Evolutionary conservation across 331 rosid genomes (phyloP), one percentile per base, ranked within the genome.

Genomic region (Quercus tomentella): DNA sequence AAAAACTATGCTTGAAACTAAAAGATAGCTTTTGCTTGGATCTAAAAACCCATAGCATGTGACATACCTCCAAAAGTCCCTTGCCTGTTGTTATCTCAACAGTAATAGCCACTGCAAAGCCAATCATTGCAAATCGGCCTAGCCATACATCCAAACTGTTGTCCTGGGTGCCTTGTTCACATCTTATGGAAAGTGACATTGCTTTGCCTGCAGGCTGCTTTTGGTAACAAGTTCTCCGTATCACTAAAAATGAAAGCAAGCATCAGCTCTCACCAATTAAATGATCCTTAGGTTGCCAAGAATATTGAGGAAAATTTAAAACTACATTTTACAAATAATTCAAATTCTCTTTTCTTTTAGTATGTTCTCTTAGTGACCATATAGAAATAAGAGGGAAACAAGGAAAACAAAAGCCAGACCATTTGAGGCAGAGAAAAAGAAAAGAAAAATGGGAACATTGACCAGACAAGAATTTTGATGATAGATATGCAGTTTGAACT

Each of bases 1-100:
- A 12, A 78, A 78, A 78, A 82, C 57, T 25, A 56, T 54, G 66
- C 31, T 30, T 69, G 74, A 75, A 78, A 35, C 52, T 51, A 31
- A 43, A 37, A 76, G 83, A 51, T 5, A 16, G 65, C 54, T 12
- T 25, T 55, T 23, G 35, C 2, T 7, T 33, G 66, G 41, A 41
- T 30, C 21, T 2, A 51, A 67, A 73, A 52, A 11, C 41, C 28
- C 41, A 57, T 14, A 33, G 10, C 68, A 67, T 11, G 74, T 14
- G 23, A 1, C 74, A 51, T 80, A 95, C 99, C 99, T 95, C 97
- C 49, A 95, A 82, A 75, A 95, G 92, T 72, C 99, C 99, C 86
- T 87, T 95, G 35, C 99, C 98, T 1, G 98, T 91, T 22, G 90
- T 77, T 78, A 95, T 68, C 93, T 95, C 99, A 63, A 93, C 93